These are phyloP conservation scores for Aurinia saxatilis DNA, from an alignment of 345 rosid species.

Conservation along the genomic window DNA sequence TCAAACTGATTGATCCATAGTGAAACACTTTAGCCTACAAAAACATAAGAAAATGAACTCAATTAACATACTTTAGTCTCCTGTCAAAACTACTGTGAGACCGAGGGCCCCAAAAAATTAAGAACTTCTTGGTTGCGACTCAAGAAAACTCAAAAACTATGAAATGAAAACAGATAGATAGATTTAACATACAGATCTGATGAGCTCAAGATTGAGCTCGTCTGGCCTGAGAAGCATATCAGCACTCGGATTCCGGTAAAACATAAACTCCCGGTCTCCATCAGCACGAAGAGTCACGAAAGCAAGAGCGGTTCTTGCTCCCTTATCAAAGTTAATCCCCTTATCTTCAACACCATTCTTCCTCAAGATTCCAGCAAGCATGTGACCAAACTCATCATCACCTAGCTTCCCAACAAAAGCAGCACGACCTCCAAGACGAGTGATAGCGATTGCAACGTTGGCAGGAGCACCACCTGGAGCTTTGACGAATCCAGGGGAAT, in stretches of 20 bases:
- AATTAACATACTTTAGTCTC: too few relatives aligned
- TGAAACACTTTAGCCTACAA: slow-evolving; percentile 55
- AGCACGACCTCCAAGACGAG: slow-evolving; percentile 47
- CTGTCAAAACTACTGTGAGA: too few relatives aligned
- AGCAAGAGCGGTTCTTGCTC: slow-evolving; percentile 64
- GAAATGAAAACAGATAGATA: slow-evolving; percentile 1
- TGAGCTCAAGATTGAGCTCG: slow-evolving; percentile 42
- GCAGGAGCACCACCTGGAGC: slow-evolving; percentile 66
- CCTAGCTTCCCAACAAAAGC: slow-evolving; percentile 56
- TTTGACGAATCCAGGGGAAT: slow-evolving; percentile 42
- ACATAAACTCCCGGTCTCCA: slow-evolving; percentile 65
- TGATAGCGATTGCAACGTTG: slow-evolving; percentile 46
- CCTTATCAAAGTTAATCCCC: slow-evolving; percentile 46
- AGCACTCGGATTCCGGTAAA: slow-evolving; percentile 63
- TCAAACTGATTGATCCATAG: slow-evolving; percentile 67
- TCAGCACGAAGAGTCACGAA: slow-evolving; percentile 49
- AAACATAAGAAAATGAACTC: too few relatives aligned
- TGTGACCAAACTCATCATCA: slow-evolving; percentile 61
- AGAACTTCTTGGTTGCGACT: too few relatives aligned
- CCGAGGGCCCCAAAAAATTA: too few relatives aligned
- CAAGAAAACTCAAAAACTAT: too few relatives aligned
- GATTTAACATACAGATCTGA: slow-evolving; percentile 34
- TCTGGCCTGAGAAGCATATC: slow-evolving; percentile 58
- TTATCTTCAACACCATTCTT: slow-evolving; percentile 43
- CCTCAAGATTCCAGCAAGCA: slow-evolving; percentile 50